phyloP scores from a whole-genome alignment of 768 basidiomycete species.

The Amanita pallidorosea region DNA sequence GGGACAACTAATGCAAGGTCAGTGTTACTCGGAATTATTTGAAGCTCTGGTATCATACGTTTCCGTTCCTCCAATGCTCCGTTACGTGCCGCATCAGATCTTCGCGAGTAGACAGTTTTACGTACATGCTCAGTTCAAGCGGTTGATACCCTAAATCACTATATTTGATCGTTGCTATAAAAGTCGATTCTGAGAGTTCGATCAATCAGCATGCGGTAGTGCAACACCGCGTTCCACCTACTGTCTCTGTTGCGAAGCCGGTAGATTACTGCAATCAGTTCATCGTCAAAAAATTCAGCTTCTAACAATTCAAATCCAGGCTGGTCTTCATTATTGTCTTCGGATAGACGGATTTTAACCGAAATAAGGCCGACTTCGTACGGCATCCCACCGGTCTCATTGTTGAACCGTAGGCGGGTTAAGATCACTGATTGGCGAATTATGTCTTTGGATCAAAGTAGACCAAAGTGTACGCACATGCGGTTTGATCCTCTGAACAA shows the following conservation, averaged over 20 bases:
- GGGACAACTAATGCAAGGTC: slow-evolving; percentile 32
- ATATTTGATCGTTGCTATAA: slow-evolving; percentile 58
- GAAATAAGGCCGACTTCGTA: slow-evolving; percentile 7
- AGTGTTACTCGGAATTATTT: slow-evolving; percentile 16
- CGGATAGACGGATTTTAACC: slow-evolving; percentile 45
- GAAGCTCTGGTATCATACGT: slow-evolving; percentile 37
- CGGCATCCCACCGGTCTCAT: background rate
- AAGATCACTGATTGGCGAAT: slow-evolving; percentile 6
- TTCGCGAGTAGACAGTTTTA: slow-evolving; percentile 47
- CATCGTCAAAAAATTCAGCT: slow-evolving; percentile 73
- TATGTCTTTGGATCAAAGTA: background rate
- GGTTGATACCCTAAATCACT: slow-evolving; percentile 47
- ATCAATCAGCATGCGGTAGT: slow-evolving; percentile 18
- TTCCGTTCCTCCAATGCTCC: slow-evolving; percentile 46
- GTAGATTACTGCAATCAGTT: slow-evolving; percentile 54
- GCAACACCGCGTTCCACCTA: slow-evolving; percentile 25
- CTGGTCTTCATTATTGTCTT: slow-evolving; percentile 18
- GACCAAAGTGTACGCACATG: slow-evolving; percentile 2
- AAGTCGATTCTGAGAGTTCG: slow-evolving; percentile 34
- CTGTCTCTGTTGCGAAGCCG: slow-evolving; percentile 35
- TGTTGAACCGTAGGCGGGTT: slow-evolving; percentile 6
- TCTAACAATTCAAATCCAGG: slow-evolving; percentile 45
- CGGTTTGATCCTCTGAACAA: slow-evolving; percentile 18
- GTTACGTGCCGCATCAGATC: slow-evolving; percentile 51
- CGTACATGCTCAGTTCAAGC: slow-evolving; percentile 36